Percentiles rank a stretch among this genome's conserved stretches.
phyloP scores from a whole-genome alignment of 306 rosid genomes.

The Vachellia collinsii region DNA sequence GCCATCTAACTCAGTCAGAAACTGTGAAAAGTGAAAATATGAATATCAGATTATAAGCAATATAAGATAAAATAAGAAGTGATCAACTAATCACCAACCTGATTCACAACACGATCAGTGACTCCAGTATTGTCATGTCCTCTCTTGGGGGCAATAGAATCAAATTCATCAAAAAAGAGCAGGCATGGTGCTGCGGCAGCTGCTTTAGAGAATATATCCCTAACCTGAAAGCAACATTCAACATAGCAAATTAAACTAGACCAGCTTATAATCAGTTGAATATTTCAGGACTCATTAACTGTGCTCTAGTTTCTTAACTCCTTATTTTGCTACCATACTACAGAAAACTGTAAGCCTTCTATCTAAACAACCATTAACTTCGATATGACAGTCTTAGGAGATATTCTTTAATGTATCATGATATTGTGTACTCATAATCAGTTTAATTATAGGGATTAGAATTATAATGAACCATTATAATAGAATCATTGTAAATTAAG shows the following conservation, averaged over 20 bases:
- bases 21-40: constrained; percentile 60
- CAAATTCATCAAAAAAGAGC: constrained; percentile 95
- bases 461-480: background rate
- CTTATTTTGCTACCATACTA: background rate
- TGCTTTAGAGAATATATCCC: constrained; percentile 94
- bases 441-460: background rate
- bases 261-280: no score
- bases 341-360: constrained; percentile 17
- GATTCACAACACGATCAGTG: constrained; percentile 97
- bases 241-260: background rate
- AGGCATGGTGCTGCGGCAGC: constrained; percentile 96
- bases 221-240: constrained; percentile 69
- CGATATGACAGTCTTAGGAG: background rate
- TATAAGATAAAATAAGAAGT: constrained; percentile 14
- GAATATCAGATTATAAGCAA: constrained; percentile 40
- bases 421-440: background rate
- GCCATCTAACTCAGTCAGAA: constrained; percentile 95
- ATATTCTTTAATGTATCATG: background rate
- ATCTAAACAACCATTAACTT: constrained; percentile 22
- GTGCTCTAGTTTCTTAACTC: background rate
- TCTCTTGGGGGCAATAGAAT: constrained; percentile 97
- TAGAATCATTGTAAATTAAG: background rate
- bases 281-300: background rate
- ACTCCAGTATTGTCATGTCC: constrained; percentile 99
- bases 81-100: constrained; percentile 52